Conservation (phyloP, 108 stramenopile species). For the Bacterosira constricta region DNA sequence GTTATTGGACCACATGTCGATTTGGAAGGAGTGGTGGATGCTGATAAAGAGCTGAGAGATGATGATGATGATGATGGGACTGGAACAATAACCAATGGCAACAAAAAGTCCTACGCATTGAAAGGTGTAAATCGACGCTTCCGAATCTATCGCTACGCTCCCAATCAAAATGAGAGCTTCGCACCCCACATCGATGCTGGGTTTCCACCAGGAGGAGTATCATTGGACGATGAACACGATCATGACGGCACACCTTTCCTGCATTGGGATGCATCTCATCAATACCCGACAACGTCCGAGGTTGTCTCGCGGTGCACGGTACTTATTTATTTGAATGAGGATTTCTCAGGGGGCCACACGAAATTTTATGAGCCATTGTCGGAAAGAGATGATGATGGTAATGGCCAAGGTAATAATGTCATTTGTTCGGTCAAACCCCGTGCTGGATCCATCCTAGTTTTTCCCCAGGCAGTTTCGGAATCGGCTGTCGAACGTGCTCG, state of each 20-base stretch:
- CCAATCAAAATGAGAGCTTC: conserved; percentile 64
- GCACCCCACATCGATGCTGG: conserved; percentile 91
- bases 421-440: conserved; percentile 76
- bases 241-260: conserved; percentile 9
- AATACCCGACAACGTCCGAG: conserved; percentile 36
- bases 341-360: conserved; percentile 87
- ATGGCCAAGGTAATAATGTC: conserved; percentile 4
- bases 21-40: conserved; percentile 49
- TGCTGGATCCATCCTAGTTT: conserved; percentile 71
- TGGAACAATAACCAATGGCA: too few species aligned
- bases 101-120: conserved; percentile 32
- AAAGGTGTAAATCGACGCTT: conserved; percentile 79
- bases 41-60: conserved; percentile 16
- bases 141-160: conserved; percentile 77
- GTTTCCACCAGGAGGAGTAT: conserved; percentile 80
- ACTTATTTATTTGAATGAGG: conserved; percentile 87
- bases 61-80: background rate
- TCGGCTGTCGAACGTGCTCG: conserved; percentile 79
- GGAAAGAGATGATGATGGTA: conserved; percentile 12
- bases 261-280: conserved; percentile 45
- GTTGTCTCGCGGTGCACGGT: conserved; percentile 79
- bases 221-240: conserved; percentile 47
- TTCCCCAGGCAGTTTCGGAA: conserved; percentile 84
- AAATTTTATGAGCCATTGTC: conserved; percentile 71
- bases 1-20: conserved; percentile 66